Evolutionary conservation across 306 rosid species (phyloP), one percentile per base, ranked within the genome.

Genomic region (Vigna mungo): DNA sequence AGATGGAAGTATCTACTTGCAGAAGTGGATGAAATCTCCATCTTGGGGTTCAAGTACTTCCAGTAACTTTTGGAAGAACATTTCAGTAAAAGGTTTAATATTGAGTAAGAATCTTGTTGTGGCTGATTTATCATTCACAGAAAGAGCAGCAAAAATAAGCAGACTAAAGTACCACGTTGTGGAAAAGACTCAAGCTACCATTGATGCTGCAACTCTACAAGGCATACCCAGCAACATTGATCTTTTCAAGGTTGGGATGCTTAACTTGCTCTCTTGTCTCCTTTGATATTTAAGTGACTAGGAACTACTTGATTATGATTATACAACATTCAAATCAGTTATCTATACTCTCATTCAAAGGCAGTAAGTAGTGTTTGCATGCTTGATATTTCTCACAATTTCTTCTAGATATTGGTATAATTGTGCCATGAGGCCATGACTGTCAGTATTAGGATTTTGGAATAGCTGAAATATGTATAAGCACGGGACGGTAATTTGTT

Each of bases 191-290:
- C 99, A 89, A 81, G 99, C 99, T 27, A 92, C 97, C 55, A 92
- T 95, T 87, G 92, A 90, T 86, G 97, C 99, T 25, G 97, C 99
- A 77, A 95, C 84, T 77, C 87, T 95, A 72, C 46, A 87, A 82
- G 97, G 99, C 84, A 92, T 95, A 90, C 96, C 99, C 39, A 95
- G 96, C 83, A 95, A 95, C 85, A 90, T 95, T 53, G 99, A 95
- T 88, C 97, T 95, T 82, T 87, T 95, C 86, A 90, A 95, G 98
- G 97, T 95, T 77, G 52, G 53, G 69, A 62, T 51, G 41, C 69
- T 86, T 58, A 51, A 53, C 72, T 81, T 61, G 77, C 11, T 56
- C 76, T 74, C 65, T 46, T 77, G 13, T 78, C 61, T 80, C 36
- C 53, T 78, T 68, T 68, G 25, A 12, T 65, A 64, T 68, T 74